phyloP scores from a whole-genome alignment of 2,329 filamentous ascomycete genomes.

The Fusarium ambrosium region DNA sequence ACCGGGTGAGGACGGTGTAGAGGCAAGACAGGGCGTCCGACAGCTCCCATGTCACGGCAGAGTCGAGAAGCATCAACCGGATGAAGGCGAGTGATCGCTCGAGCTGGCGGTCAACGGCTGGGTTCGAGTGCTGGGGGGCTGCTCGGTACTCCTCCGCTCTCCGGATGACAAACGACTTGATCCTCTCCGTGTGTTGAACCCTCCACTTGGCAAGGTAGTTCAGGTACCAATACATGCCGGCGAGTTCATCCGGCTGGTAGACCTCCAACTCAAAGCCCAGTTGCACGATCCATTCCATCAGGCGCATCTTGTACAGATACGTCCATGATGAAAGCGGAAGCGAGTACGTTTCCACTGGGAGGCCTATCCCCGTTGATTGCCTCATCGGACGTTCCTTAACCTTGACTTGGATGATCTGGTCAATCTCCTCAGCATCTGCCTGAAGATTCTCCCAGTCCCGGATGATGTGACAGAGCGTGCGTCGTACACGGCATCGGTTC shows the following conservation, averaged over 20 bases:
- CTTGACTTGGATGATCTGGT: slow-evolving; percentile 73
- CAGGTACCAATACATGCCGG: slow-evolving; percentile 93
- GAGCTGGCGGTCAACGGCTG: slow-evolving; percentile 58
- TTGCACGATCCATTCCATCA: slow-evolving; percentile 89
- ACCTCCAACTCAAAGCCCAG: slow-evolving; percentile 94
- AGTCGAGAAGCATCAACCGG: slow-evolving; percentile 73
- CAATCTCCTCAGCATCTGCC: slow-evolving; percentile 82
- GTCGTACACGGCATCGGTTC: slow-evolving; percentile 89
- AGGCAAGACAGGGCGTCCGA: slow-evolving; percentile 70
- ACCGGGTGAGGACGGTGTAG: slow-evolving; percentile 75
- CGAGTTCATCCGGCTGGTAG: slow-evolving; percentile 87
- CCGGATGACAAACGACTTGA: slow-evolving; percentile 73
- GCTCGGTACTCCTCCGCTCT: slow-evolving; percentile 51
- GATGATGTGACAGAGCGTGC: slow-evolving; percentile 88
- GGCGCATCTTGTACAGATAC: slow-evolving; percentile 88
- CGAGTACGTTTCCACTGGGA: slow-evolving; percentile 69
- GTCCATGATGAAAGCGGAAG: slow-evolving; percentile 89
- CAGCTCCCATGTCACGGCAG: slow-evolving; percentile 71
- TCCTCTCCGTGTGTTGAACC: slow-evolving; percentile 78
- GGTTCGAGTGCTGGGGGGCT: slow-evolving; percentile 24
- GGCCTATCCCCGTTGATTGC: slow-evolving; percentile 55
- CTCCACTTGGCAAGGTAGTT: slow-evolving; percentile 79
- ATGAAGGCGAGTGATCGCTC: slow-evolving; percentile 67
- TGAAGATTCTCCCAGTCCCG: slow-evolving; percentile 88
- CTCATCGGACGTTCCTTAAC: slow-evolving; percentile 72